Evolutionary conservation across 441 rosid species (phyloP).

Genomic region (Jatropha podagrica): DNA sequence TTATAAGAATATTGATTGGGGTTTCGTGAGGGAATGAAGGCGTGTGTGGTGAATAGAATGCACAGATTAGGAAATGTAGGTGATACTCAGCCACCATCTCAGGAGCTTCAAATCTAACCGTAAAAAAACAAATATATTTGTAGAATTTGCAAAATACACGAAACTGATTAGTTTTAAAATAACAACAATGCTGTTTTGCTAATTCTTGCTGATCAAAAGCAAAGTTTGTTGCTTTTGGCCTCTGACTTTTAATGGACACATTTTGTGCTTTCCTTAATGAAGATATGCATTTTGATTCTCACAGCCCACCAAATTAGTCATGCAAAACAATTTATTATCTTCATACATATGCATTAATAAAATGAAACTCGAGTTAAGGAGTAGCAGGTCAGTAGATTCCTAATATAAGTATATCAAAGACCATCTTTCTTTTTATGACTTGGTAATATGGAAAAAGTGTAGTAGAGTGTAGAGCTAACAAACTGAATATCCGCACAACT

Average conservation of each 20-base stretch:
- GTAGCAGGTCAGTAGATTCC: not conserved
- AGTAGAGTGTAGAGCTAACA: not conserved
- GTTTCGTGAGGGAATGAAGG: slow-evolving; percentile 41
- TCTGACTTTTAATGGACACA: not conserved
- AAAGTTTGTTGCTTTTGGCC: not conserved
- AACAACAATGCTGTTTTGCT: not conserved
- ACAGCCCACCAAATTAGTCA: slow-evolving; percentile 15
- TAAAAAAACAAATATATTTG: not conserved
- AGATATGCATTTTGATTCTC: slow-evolving; percentile 10
- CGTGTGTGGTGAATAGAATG: slow-evolving; percentile 29
- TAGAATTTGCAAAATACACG: slow-evolving; percentile 18
- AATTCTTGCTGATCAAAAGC: not conserved
- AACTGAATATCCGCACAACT: slow-evolving; percentile 30
- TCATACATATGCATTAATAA: too few species aligned
- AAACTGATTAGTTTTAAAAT: slow-evolving; percentile 1
- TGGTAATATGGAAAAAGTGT: not conserved
- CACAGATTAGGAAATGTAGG: slow-evolving; percentile 33
- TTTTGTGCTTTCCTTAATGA: not conserved
- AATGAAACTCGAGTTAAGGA: too few species aligned
- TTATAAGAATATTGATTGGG: not conserved
- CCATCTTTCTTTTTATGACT: not conserved
- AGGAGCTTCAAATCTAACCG: not conserved
- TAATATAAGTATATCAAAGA: not conserved
- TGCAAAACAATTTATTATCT: not conserved
- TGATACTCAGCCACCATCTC: slow-evolving; percentile 19